Percentiles rank a stretch among this genome's conserved stretches.
Conservation (phyloP, 345 rosid genomes). For the Diplotaxis tenuifolia region DNA sequence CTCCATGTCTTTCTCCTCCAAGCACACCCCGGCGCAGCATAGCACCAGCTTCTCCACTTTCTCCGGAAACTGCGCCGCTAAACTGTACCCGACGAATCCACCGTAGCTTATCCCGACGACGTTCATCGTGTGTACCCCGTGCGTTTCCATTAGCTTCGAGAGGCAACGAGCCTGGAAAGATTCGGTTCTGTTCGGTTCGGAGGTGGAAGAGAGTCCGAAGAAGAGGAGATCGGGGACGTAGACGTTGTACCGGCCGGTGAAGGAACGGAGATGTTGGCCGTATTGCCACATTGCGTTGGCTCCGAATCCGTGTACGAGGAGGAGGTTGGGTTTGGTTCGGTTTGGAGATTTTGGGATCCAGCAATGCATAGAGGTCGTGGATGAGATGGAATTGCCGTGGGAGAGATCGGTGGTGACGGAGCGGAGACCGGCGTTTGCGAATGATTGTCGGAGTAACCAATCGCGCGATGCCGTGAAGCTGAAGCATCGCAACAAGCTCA, state of each 20-base stretch:
- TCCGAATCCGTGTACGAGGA: conserved; percentile 72
- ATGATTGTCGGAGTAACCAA: conserved; percentile 56
- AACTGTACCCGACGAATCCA: conserved; percentile 74
- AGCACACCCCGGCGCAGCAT: conserved; percentile 73
- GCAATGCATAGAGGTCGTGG: conserved; percentile 56
- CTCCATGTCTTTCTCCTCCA: conserved; percentile 71
- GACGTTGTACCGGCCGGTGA: conserved; percentile 61
- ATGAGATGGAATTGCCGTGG: conserved; percentile 39
- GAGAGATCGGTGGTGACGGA: conserved; percentile 48
- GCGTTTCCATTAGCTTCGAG: conserved; percentile 51
- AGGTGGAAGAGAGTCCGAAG: conserved; percentile 61
- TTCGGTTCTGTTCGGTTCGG: conserved; percentile 46
- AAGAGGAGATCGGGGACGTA: conserved; percentile 74
- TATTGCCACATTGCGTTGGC: conserved; percentile 91
- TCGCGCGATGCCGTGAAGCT: conserved; percentile 66
- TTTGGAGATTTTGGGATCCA: conserved; percentile 57
- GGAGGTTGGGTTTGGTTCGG: conserved; percentile 48
- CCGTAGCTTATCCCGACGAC: conserved; percentile 80
- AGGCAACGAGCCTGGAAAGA: conserved; percentile 64
- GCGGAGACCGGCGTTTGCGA: conserved; percentile 56
- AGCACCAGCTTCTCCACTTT: conserved; percentile 58
- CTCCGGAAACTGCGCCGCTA: conserved; percentile 58
- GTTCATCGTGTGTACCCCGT: conserved; percentile 47
- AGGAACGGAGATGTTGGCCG: conserved; percentile 50
- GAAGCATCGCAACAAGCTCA: conserved; percentile 45